phyloP scores from a whole-genome alignment of 2,329 filamentous ascomycete genomes.

The Talaromyces sp. region DNA sequence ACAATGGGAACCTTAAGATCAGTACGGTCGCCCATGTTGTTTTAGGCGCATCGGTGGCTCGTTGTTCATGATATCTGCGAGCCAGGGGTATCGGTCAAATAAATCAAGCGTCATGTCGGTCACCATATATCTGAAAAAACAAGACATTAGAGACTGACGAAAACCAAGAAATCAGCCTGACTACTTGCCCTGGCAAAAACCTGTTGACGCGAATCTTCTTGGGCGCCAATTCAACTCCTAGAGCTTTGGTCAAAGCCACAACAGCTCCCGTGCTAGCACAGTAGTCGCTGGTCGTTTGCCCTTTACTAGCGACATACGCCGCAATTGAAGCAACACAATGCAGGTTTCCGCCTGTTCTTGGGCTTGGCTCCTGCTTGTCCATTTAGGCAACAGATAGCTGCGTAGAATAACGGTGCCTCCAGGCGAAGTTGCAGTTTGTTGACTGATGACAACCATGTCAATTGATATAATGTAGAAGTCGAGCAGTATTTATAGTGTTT shows the following conservation, averaged over 20 bases:
- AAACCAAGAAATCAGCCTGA: slow-evolving; percentile 22
- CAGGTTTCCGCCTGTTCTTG: slow-evolving; percentile 46
- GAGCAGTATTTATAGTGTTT: too few species aligned
- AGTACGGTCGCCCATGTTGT: slow-evolving; percentile 32
- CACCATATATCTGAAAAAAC: background rate
- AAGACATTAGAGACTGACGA: background rate
- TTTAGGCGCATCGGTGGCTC: slow-evolving; percentile 36
- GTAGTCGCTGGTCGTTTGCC: slow-evolving; percentile 45
- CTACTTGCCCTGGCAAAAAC: slow-evolving; percentile 37
- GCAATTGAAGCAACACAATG: slow-evolving; percentile 54
- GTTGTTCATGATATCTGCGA: slow-evolving; percentile 32
- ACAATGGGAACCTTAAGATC: slow-evolving; percentile 38
- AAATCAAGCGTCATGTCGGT: slow-evolving; percentile 32
- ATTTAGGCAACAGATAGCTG: slow-evolving; percentile 48
- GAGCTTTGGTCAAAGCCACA: slow-evolving; percentile 43
- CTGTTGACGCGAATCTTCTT: slow-evolving; percentile 40
- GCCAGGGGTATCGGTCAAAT: slow-evolving; percentile 19
- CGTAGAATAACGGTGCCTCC: slow-evolving; percentile 30
- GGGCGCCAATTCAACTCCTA: slow-evolving; percentile 19
- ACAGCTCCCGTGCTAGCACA: slow-evolving; percentile 47
- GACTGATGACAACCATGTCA: too few species aligned
- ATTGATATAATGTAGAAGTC: too few species aligned
- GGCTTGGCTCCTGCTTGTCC: slow-evolving; percentile 28
- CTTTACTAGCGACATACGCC: slow-evolving; percentile 46
- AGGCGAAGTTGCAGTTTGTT: background rate